Percentiles rank a stretch among this genome's conserved stretches.
Conservation (phyloP, 441 rosid genomes). For the Lepidium campestre region DNA sequence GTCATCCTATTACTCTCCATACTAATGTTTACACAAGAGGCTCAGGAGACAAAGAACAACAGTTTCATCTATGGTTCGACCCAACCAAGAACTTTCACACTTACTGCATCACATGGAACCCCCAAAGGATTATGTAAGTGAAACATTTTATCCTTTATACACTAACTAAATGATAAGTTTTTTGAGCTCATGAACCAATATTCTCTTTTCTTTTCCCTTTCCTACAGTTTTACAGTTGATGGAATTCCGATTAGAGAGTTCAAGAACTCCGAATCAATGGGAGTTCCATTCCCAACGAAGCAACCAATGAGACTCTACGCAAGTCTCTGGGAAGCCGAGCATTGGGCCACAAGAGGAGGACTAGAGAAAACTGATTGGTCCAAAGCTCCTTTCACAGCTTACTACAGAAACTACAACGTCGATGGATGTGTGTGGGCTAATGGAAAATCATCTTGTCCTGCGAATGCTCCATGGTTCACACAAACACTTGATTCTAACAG, state of each 20-base stretch:
- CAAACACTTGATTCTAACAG: slow-evolving; percentile 11
- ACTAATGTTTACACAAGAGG: slow-evolving; percentile 46
- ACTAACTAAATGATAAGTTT: not conserved
- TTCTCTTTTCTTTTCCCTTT: not conserved
- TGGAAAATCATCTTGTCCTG: slow-evolving; percentile 11
- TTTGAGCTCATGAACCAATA: not conserved
- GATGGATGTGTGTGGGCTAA: slow-evolving; percentile 35
- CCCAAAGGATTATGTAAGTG: slow-evolving; percentile 42
- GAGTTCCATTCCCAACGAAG: slow-evolving; percentile 32
- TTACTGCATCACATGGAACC: slow-evolving; percentile 54
- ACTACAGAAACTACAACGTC: slow-evolving; percentile 33
- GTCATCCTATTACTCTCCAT: slow-evolving; percentile 46
- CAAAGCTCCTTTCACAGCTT: slow-evolving; percentile 47
- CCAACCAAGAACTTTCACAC: slow-evolving; percentile 52
- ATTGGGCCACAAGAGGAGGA: slow-evolving; percentile 58
- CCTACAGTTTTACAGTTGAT: slow-evolving; percentile 39
- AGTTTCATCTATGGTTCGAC: slow-evolving; percentile 51
- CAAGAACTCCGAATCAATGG: slow-evolving; percentile 30
- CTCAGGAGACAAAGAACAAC: slow-evolving; percentile 50
- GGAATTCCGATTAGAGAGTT: slow-evolving; percentile 40
- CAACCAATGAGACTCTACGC: slow-evolving; percentile 48
- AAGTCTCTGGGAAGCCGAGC: slow-evolving; percentile 46
- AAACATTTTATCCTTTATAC: not conserved
- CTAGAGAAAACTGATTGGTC: slow-evolving; percentile 48
- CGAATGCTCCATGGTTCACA: slow-evolving; percentile 6